phyloP scores from a whole-genome alignment of 805 yeast genomes.

The Myxozyma kluyveri region DNA sequence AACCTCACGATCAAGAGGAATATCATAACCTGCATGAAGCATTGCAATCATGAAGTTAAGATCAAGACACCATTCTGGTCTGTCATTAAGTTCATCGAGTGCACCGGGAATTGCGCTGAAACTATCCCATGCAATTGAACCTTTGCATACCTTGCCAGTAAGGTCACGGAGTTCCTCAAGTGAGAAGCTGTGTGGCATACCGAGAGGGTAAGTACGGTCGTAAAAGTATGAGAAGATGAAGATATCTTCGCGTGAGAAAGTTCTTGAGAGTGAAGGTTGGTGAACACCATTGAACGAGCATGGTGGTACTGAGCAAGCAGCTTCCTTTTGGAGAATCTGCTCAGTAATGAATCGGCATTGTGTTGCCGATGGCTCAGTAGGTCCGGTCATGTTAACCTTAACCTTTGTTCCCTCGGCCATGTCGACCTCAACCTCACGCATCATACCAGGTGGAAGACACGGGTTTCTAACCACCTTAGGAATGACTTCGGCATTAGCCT shows the following conservation, averaged over 20 bases:
- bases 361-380: constrained; percentile 61
- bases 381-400: constrained; percentile 63
- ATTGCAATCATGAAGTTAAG: constrained; percentile 85
- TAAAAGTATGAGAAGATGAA: constrained; percentile 91
- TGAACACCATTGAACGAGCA: constrained; percentile 97
- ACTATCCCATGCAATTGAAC: constrained; percentile 71
- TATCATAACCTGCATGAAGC: constrained; percentile 94
- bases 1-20: constrained; percentile 84
- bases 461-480: constrained; percentile 58
- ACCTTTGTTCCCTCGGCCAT: constrained; percentile 40
- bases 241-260: constrained; percentile 75
- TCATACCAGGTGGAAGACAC: constrained; percentile 78
- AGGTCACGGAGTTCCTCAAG: constrained; percentile 78
- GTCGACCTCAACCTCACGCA: constrained; percentile 59
- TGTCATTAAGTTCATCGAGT: constrained; percentile 60
- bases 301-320: constrained; percentile 68
- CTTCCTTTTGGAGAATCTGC: constrained; percentile 75
- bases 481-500: constrained; percentile 3
- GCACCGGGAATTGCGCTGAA: constrained; percentile 67
- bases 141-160: constrained; percentile 81
- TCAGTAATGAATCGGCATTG: constrained; percentile 89
- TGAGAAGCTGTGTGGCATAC: constrained; percentile 89
- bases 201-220: constrained; percentile 90
- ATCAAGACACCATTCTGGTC: constrained; percentile 94
- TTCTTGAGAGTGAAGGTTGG: constrained; percentile 82